Percentiles rank a stretch among this genome's conserved stretches.
Conservation (phyloP, 257 asterid genomes). For the Rauvolfia tetraphylla region DNA sequence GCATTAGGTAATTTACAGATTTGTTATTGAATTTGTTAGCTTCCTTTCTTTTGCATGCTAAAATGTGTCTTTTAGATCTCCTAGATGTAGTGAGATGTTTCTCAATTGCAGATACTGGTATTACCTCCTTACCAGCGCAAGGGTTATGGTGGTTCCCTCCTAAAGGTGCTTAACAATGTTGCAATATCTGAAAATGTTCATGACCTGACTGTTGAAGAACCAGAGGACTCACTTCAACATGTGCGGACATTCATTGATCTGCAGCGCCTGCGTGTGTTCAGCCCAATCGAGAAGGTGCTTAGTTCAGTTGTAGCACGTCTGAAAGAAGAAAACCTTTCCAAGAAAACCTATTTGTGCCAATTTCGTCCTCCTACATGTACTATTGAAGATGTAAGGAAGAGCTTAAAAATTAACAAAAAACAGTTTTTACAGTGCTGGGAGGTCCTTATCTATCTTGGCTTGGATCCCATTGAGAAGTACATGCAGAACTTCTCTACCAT, state of each 20-base stretch:
- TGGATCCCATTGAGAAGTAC: conserved; percentile 47
- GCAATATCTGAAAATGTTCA: conserved; percentile 65
- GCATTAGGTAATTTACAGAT: background rate
- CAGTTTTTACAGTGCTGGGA: conserved; percentile 96
- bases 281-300: conserved; percentile 54
- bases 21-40: background rate
- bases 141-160: conserved; percentile 72
- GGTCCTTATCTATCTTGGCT: conserved; percentile 65
- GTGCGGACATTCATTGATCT: conserved; percentile 74
- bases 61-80: background rate
- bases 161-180: conserved; percentile 58
- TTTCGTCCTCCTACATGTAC: conserved; percentile 47
- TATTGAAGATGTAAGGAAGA: conserved; percentile 60
- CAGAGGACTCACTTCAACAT: conserved; percentile 84
- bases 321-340: conserved; percentile 51
- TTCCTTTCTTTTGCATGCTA: background rate
- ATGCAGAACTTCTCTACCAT: conserved; percentile 52
- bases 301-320: conserved; percentile 39
- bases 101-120: conserved; percentile 60
- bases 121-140: conserved; percentile 78
- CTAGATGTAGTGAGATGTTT: conserved; percentile 14
- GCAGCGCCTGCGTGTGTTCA: conserved; percentile 61
- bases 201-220: conserved; percentile 91
- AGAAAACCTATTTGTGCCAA: conserved; percentile 42
- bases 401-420: conserved; percentile 71